Base-by-base conservation (phyloP, 176 grass and related monocot genomes). In the Metroxylon sagu region DNA sequence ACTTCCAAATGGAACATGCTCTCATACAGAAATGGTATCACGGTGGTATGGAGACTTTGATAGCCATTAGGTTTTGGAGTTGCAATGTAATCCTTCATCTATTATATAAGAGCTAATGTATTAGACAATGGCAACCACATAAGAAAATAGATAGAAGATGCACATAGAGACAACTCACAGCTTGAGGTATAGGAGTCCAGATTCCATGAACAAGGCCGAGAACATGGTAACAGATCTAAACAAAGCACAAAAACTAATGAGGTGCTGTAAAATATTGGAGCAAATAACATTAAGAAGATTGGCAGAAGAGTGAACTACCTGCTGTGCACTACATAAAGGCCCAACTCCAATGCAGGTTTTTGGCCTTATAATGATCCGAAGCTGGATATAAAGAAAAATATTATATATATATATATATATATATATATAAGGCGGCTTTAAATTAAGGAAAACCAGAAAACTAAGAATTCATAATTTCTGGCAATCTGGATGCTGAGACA, bases 51-150 rank as follows among this genome's bases (percentile, higher is more conserved):
- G 59, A 97, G 79, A 61, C 93, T 92, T 85, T 97, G 78, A 48
- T 97, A 97, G 29, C 84, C 87, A 82, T 97, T 97, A 71, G 93
- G 93, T 76, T 97, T 97, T 73, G 93, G 87, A 77, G 87, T 97
- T 72, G 93, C 93, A 75, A 97, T 97, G 29, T 91, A 97, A 68
- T 97, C 93, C 79, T 91, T 85, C 61, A 97, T 86, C 93, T 97
- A 67, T 69, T 18, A 52, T 23, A 85, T n/a, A 27, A 43, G 25
- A 65, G 30, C 56, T 56, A 66, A 29, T 72, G 16, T 31, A 55
- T 59, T 31, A 67, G 62, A 28, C 48, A 54, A 48, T 25, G 61
- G 54, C 71, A 72, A 43, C 35, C 18, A 4, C 39, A 16, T 48
- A 18, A 55, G 52, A n/a, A 74, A 26, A 50, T 53, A 15, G 19